Evolutionary conservation across 2,329 filamentous ascomycete genomes (phyloP).

Genomic region (Thielaviopsis ethacetica): DNA sequence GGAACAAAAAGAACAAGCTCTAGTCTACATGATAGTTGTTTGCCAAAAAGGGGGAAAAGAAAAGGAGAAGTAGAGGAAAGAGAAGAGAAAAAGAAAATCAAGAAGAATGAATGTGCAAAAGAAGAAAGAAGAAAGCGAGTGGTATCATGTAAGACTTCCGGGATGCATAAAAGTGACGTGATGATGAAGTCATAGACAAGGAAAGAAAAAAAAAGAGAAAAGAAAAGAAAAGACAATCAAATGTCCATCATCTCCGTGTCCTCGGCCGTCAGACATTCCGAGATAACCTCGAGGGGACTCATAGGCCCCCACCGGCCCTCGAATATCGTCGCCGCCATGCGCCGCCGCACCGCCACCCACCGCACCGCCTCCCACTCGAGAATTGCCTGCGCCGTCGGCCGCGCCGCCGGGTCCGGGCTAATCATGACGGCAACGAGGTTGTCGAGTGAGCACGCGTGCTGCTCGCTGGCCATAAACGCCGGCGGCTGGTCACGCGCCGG

Average conservation of each 20-base stretch:
- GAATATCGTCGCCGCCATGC: constrained; percentile 82
- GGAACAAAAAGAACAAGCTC: no score
- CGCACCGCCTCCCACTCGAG: constrained; percentile 55
- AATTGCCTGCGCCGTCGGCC: constrained; percentile 60
- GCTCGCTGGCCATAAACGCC: constrained; percentile 70
- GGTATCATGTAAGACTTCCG: neutral
- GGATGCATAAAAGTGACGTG: neutral
- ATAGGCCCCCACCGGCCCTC: constrained; percentile 90
- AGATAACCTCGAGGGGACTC: neutral
- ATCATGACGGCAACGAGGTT: constrained; percentile 81
- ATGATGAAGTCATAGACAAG: neutral
- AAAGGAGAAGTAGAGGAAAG: neutral
- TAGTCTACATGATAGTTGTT: no score
- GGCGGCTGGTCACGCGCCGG: constrained; percentile 48
- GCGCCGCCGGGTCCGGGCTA: constrained; percentile 50
- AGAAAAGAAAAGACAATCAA: constrained; percentile 18
- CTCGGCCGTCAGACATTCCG: constrained; percentile 28
- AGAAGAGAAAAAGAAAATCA: neutral
- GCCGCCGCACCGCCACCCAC: constrained; percentile 64
- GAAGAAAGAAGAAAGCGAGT: neutral
- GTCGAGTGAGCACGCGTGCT: constrained; percentile 61
- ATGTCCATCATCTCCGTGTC: constrained; percentile 47
- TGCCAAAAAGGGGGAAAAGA: no score
- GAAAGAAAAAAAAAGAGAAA: constrained; percentile 1
- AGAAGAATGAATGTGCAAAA: neutral